Conservation (phyloP, 352 stramenopile species). For the Phytophthora pistaciae region DNA sequence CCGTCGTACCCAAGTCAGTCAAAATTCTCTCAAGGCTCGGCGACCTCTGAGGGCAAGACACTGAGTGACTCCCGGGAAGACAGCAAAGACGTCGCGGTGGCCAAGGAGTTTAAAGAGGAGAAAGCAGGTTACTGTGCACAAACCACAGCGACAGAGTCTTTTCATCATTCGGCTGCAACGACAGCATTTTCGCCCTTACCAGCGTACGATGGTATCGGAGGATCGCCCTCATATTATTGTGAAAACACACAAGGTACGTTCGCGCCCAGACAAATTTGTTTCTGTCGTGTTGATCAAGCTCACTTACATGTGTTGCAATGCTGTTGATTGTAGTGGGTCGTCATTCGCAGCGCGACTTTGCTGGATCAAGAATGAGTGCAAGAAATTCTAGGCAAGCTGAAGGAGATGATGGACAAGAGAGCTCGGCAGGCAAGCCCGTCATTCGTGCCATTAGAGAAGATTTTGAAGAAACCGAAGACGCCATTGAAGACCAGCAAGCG, state of each 20-base stretch:
- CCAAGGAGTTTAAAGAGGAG: slow-evolving; percentile 4
- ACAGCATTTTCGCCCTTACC: slow-evolving; percentile 69
- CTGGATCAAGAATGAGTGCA: slow-evolving; percentile 7
- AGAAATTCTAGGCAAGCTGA: slow-evolving; percentile 28
- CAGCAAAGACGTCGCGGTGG: slow-evolving; percentile 5
- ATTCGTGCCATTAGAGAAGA: slow-evolving; percentile 40
- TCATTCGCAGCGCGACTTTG: slow-evolving; percentile 1
- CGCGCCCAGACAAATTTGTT: neutral
- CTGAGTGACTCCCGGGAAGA: slow-evolving; percentile 1
- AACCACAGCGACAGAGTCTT: slow-evolving; percentile 2
- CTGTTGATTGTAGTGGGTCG: slow-evolving; percentile 27
- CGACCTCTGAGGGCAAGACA: slow-evolving; percentile 10
- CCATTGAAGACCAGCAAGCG: slow-evolving; percentile 1
- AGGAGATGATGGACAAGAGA: slow-evolving; percentile 40
- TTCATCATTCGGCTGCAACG: slow-evolving; percentile 18
- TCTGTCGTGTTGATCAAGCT: neutral
- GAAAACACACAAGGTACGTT: slow-evolving; percentile 56
- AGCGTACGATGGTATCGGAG: slow-evolving; percentile 83
- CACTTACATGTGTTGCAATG: neutral
- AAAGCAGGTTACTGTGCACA: neutral
- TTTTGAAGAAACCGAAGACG: slow-evolving; percentile 33
- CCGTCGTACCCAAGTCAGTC: slow-evolving; percentile 12
- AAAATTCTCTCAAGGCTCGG: neutral
- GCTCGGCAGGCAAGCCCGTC: slow-evolving; percentile 11
- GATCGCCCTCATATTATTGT: slow-evolving; percentile 83